Evolutionary conservation across 1,139 yeast genomes (phyloP).

Genomic region (Magnusiomyces magnusii): DNA sequence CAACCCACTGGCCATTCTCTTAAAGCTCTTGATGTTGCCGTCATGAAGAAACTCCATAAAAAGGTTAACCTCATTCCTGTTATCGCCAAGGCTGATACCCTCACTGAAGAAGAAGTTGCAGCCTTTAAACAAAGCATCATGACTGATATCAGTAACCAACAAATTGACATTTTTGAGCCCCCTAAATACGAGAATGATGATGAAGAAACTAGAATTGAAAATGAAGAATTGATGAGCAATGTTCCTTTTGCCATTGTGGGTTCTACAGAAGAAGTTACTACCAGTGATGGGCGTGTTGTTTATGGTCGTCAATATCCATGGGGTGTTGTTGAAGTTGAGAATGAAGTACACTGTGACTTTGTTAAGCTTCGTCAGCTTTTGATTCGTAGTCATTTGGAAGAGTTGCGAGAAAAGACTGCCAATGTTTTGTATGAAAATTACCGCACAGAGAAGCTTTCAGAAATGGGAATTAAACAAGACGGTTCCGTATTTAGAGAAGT

Average conservation of each 20-base stretch:
- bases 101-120: slow-evolving; percentile 77
- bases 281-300: slow-evolving; percentile 68
- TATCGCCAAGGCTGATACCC: slow-evolving; percentile 89
- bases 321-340: slow-evolving; percentile 96
- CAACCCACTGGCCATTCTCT: slow-evolving; percentile 97
- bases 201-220: slow-evolving; percentile 61
- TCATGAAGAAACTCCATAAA: slow-evolving; percentile 82
- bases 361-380: slow-evolving; percentile 83
- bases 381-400: slow-evolving; percentile 87
- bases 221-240: slow-evolving; percentile 44
- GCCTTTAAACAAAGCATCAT: slow-evolving; percentile 64
- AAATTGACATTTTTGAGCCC: slow-evolving; percentile 74
- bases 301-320: slow-evolving; percentile 97
- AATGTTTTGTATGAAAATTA: slow-evolving; percentile 77
- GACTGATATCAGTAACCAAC: slow-evolving; percentile 68
- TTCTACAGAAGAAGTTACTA: slow-evolving; percentile 66
- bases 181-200: slow-evolving; percentile 77
- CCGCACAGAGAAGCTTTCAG: slow-evolving; percentile 71
- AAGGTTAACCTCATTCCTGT: slow-evolving; percentile 93
- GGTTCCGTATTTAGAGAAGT: slow-evolving; percentile 85
- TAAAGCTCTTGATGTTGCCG: slow-evolving; percentile 79
- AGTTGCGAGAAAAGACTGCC: slow-evolving; percentile 80
- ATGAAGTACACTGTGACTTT: slow-evolving; percentile 91
- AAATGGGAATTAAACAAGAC: slow-evolving; percentile 91
- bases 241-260: slow-evolving; percentile 93